phyloP scores from a whole-genome alignment of 768 basidiomycete species.

The Kwoniella europaea region DNA sequence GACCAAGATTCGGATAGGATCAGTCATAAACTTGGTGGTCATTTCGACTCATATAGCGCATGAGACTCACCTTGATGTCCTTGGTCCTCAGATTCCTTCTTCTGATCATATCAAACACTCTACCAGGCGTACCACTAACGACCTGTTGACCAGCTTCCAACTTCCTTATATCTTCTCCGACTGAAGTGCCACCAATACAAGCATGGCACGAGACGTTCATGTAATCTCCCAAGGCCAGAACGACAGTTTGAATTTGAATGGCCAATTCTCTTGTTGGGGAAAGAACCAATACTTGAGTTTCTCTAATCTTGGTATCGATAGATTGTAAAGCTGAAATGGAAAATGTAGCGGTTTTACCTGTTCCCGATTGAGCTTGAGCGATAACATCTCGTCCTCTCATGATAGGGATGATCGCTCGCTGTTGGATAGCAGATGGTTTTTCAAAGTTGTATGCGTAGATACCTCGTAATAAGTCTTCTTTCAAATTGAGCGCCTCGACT shows the following conservation, averaged over 20 bases:
- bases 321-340: constrained; percentile 97
- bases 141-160: constrained; percentile 97
- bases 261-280: constrained; percentile 98
- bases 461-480: constrained; percentile 59
- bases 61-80: constrained; percentile 92
- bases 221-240: constrained; percentile 94
- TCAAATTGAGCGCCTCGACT: constrained; percentile 59
- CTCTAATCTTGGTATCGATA: constrained; percentile 91
- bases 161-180: constrained; percentile 96
- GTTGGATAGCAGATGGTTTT: constrained; percentile 98
- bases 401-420: constrained; percentile 95
- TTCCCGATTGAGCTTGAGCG: constrained; percentile 98
- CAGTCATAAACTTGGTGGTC: constrained; percentile 97
- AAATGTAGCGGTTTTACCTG: constrained; percentile 99
- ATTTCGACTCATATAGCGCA: constrained; percentile 66
- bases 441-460: constrained; percentile 70
- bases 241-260: constrained; percentile 97
- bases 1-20: constrained; percentile 96
- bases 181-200: constrained; percentile 95
- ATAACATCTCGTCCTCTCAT: constrained; percentile 86
- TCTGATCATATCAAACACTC: constrained; percentile 99
- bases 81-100: constrained; percentile 88
- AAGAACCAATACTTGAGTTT: constrained; percentile 93
- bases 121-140: constrained; percentile 94
- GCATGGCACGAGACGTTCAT: constrained; percentile 99